phyloP scores from a whole-genome alignment of 2,329 filamentous ascomycete genomes.

The Fusarium chaquense region DNA sequence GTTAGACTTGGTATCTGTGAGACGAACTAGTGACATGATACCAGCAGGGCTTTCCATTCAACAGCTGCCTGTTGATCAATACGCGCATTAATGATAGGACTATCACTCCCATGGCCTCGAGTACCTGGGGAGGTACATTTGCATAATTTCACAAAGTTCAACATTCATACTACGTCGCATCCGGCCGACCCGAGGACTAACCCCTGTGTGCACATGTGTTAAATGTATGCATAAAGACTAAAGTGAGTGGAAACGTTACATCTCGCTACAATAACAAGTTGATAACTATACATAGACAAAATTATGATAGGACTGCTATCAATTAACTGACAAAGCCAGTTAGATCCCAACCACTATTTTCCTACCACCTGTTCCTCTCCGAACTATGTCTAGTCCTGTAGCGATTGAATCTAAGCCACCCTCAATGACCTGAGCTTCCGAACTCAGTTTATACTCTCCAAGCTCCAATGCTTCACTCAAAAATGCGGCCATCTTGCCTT shows the following conservation, averaged over 20 bases:
- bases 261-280: neutral
- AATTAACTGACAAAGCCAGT: neutral
- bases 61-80: no score
- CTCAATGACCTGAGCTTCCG: rapidly evolving
- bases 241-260: neutral
- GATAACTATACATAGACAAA: rapidly evolving
- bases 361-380: neutral
- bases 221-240: neutral
- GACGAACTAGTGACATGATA: no score
- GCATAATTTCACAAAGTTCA: no score
- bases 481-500: neutral
- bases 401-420: neutral
- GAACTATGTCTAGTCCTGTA: neutral
- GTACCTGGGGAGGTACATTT: no score
- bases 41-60: no score
- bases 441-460: neutral
- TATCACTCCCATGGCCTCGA: no score
- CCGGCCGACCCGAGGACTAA: no score
- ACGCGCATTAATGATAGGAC: no score
- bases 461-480: neutral
- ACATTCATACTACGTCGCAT: no score
- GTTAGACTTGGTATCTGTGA: no score
- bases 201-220: no score
- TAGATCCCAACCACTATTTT: neutral
- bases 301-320: neutral